Percentiles rank a stretch among this genome's conserved stretches.
Evolutionary conservation across 1,284 basidiomycete genomes (phyloP).

Genomic region (Cutaneotrichosporon spelunceum): DNA sequence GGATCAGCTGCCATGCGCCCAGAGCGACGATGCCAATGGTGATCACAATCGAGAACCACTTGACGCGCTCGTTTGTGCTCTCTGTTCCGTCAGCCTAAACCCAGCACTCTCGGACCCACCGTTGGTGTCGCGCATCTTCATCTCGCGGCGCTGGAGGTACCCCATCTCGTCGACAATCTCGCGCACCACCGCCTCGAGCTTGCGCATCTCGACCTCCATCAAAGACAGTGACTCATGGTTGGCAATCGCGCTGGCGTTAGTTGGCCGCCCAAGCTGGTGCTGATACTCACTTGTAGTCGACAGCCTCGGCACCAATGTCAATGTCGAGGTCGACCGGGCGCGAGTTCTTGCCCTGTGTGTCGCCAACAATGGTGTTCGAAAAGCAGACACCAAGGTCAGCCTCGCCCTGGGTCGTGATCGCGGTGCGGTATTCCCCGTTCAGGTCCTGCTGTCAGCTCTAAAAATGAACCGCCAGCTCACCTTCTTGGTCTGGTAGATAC

Average conservation of each 20-base stretch:
- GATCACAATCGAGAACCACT: conserved; percentile 88
- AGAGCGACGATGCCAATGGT: conserved; percentile 74
- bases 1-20: conserved; percentile 87
- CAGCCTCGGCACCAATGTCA: conserved; percentile 96
- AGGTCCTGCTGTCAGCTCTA: conserved; percentile 57
- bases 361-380: conserved; percentile 67
- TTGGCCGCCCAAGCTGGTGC: neutral
- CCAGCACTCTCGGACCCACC: conserved; percentile 57
- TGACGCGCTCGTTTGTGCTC: conserved; percentile 86
- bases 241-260: conserved; percentile 75
- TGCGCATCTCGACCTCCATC: conserved; percentile 96
- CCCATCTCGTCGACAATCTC: conserved; percentile 93
- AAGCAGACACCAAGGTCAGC: conserved; percentile 96
- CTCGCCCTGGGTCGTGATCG: conserved; percentile 88
- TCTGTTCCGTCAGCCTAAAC: conserved; percentile 55
- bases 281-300: conserved; percentile 83
- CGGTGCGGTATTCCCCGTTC: conserved; percentile 84
- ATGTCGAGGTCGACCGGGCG: conserved; percentile 87
- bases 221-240: conserved; percentile 96
- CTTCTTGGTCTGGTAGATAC: conserved; percentile 87
- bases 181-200: conserved; percentile 88
- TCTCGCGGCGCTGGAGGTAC: conserved; percentile 86
- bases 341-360: conserved; percentile 51
- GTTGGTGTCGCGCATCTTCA: conserved; percentile 86
- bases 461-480: conserved; percentile 23